These are phyloP conservation scores for Arthromyces matolae DNA, from an alignment of 768 basidiomycete species.

Conservation along the genomic window DNA sequence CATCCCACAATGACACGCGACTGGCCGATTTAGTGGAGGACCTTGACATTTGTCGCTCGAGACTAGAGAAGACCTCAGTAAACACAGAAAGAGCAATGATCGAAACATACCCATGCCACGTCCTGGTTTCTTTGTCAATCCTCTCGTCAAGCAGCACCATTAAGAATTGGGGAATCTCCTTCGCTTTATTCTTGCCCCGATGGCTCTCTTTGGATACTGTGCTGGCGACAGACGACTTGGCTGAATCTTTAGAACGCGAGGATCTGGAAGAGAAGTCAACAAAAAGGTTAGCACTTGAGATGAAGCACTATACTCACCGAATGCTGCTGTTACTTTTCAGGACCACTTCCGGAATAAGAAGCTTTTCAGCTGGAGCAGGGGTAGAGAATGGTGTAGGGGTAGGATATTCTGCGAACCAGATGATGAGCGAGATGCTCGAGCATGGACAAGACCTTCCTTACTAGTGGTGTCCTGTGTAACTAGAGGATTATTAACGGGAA, in stretches of 20 bases:
- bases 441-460: background rate
- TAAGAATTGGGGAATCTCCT: slow-evolving; percentile 28
- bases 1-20: slow-evolving; percentile 39
- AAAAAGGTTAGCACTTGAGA: too few species aligned
- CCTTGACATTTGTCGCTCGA: slow-evolving; percentile 31
- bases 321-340: slow-evolving; percentile 9
- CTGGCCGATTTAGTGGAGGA: slow-evolving; percentile 21
- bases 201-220: slow-evolving; percentile 11
- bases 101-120: slow-evolving; percentile 42
- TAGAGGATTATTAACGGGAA: background rate
- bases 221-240: slow-evolving; percentile 12
- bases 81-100: background rate
- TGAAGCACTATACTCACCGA: slow-evolving; percentile 6
- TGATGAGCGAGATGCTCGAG: background rate
- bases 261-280: slow-evolving; percentile 9
- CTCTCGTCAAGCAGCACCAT: slow-evolving; percentile 37
- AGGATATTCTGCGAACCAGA: background rate
- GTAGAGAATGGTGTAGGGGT: slow-evolving; percentile 6
- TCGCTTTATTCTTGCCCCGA: slow-evolving; percentile 16
- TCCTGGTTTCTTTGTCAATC: slow-evolving; percentile 27
- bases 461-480: slow-evolving; percentile 1
- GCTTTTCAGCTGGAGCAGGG: slow-evolving; percentile 1
- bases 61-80: slow-evolving; percentile 14
- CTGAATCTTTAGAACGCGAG: slow-evolving; percentile 11
- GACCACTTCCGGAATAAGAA: slow-evolving; percentile 5